These are phyloP conservation scores for Tetracentron sinense DNA, from an alignment of 164 flowering plant genomes.

Conservation along the genomic window DNA sequence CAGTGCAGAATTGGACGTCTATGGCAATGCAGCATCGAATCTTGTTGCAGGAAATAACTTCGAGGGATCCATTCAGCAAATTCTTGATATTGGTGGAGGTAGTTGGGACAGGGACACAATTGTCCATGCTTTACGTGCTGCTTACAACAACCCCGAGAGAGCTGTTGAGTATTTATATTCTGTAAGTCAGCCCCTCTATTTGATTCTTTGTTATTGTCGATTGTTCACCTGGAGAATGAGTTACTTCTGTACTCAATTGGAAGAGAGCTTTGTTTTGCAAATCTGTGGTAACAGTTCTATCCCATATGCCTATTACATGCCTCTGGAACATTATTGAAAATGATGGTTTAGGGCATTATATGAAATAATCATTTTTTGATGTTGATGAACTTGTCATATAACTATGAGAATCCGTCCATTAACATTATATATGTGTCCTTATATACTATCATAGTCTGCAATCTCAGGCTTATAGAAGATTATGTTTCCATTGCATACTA, in stretches of 20 bases:
- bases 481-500: too few relatives aligned
- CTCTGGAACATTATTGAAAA: too few relatives aligned
- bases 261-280: too few relatives aligned
- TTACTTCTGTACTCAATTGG: not conserved
- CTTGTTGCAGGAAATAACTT: constrained; percentile 80
- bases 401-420: not conserved
- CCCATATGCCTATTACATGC: not conserved
- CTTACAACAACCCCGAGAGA: constrained; percentile 93
- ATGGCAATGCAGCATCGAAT: constrained; percentile 86
- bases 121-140: constrained; percentile 92
- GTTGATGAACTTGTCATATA: too few relatives aligned
- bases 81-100: constrained; percentile 96
- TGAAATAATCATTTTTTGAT: not conserved
- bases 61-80: constrained; percentile 67
- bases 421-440: too few relatives aligned
- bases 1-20: constrained; percentile 54
- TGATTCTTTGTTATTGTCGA: not conserved
- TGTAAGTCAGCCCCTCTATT: constrained; percentile 35
- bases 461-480: too few relatives aligned
- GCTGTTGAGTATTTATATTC: constrained; percentile 93
- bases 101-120: constrained; percentile 93
- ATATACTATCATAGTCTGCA: too few relatives aligned
- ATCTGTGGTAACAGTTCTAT: not conserved
- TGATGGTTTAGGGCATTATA: not conserved
- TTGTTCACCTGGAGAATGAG: not conserved